phyloP scores from a whole-genome alignment of 1,284 basidiomycete genomes.

The Megacollybia platyphylla region DNA sequence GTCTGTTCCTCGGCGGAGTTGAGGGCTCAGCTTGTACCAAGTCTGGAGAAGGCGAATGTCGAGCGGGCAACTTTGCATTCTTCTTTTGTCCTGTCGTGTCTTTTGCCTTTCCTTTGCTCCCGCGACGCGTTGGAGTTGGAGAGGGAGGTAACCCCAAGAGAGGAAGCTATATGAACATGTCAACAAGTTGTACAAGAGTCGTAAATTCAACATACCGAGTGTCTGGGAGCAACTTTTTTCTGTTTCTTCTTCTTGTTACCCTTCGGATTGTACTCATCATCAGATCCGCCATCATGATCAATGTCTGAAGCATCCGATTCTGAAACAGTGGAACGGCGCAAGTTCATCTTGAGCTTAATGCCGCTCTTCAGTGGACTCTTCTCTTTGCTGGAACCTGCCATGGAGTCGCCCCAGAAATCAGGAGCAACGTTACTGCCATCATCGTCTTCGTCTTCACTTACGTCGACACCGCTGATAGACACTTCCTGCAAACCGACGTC shows the following conservation, averaged over 20 bases:
- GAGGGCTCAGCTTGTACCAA: not conserved
- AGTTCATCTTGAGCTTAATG: constrained; percentile 15
- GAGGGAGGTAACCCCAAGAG: not conserved
- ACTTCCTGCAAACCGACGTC: constrained; percentile 5
- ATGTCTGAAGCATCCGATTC: constrained; percentile 9
- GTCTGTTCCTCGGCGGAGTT: constrained; percentile 16
- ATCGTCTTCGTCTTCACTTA: constrained; percentile 12
- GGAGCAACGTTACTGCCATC: constrained; percentile 14
- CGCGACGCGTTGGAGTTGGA: not conserved
- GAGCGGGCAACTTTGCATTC: not conserved
- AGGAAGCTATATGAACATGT: not conserved
- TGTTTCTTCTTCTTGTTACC: constrained; percentile 5
- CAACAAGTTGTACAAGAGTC: not conserved
- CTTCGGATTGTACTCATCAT: constrained; percentile 6
- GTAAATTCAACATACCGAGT: constrained; percentile 13
- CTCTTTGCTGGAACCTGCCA: constrained; percentile 12
- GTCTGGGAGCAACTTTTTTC: constrained; percentile 10
- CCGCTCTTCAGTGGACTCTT: constrained; percentile 19
- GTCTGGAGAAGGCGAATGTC: constrained; percentile 14
- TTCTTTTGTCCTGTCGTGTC: not conserved
- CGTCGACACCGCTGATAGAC: constrained; percentile 12
- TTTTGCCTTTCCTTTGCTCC: not conserved
- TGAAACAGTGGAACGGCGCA: constrained; percentile 11
- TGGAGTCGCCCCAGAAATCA: constrained; percentile 21
- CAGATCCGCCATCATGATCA: constrained; percentile 4